Conservation (phyloP, 2,329 filamentous ascomycete species). For the Exserohilum turcica region DNA sequence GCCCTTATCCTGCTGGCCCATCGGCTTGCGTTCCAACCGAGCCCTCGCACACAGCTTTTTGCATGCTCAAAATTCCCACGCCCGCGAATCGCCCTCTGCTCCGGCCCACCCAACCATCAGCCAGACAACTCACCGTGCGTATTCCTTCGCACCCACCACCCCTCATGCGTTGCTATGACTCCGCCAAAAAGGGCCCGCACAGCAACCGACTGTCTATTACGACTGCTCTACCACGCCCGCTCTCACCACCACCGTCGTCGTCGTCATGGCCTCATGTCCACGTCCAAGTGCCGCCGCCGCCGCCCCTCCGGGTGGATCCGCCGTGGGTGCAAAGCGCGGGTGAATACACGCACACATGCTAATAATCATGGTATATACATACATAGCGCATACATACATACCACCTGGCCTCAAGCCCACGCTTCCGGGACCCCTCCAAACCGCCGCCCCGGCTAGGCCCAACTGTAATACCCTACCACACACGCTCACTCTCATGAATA, state of each 20-base stretch:
- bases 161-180: constrained; percentile 35
- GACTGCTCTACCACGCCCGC: too few relatives aligned
- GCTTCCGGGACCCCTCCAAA: constrained; percentile 2
- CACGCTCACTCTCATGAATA: too few relatives aligned
- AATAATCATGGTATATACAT: too few relatives aligned
- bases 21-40: constrained; percentile 34
- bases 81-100: too few relatives aligned
- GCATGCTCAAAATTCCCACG: constrained; percentile 29
- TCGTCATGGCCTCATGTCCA: constrained; percentile 7
- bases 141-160: constrained; percentile 27
- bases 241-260: constrained; percentile 13
- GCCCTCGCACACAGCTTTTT: constrained; percentile 35
- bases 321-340: constrained; percentile 1
- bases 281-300: constrained; percentile 7
- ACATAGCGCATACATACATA: too few relatives aligned
- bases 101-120: constrained; percentile 36
- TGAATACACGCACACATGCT: constrained; percentile 2
- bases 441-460: constrained; percentile 1
- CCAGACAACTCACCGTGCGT: constrained; percentile 49
- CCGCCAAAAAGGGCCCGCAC: constrained; percentile 28
- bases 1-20: constrained; percentile 27
- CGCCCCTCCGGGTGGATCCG: constrained; percentile 4
- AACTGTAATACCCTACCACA: constrained; percentile 3
- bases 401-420: constrained; percentile 9
- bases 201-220: constrained; percentile 35